phyloP scores from a whole-genome alignment of 495 filamentous ascomycete genomes.

The Amniculicola lignicola region DNA sequence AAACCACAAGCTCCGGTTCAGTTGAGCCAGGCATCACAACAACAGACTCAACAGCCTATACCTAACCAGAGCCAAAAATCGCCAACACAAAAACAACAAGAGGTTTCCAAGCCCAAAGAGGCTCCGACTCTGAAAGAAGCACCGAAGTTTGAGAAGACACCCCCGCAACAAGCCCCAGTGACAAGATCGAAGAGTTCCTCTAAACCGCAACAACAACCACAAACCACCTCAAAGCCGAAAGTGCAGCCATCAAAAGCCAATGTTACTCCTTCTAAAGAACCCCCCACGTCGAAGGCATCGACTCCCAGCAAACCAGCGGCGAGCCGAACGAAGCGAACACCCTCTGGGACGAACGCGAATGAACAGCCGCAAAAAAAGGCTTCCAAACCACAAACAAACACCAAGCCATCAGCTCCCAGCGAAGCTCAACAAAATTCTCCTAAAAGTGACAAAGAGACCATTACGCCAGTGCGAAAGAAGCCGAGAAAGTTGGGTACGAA shows the following conservation, averaged over 20 bases:
- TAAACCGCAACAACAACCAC: neutral
- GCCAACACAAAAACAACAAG: neutral
- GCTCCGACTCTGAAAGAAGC: constrained; percentile 3
- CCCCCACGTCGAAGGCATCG: too few species aligned
- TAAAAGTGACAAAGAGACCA: neutral
- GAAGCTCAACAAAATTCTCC: neutral
- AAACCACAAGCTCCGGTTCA: neutral
- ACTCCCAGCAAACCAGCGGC: too few species aligned
- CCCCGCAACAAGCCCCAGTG: neutral
- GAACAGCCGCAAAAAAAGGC: too few species aligned
- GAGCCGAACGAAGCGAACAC: too few species aligned
- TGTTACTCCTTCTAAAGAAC: neutral
- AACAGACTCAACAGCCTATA: neutral
- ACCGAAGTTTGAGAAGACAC: neutral
- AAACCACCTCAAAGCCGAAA: neutral
- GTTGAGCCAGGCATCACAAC: neutral
- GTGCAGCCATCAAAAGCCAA: neutral
- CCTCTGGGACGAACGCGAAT: too few species aligned
- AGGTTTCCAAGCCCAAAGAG: neutral
- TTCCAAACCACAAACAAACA: neutral
- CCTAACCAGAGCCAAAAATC: neutral
- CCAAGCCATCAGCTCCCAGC: neutral
- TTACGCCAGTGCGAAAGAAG: neutral
- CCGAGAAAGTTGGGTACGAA: neutral
- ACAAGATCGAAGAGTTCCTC: neutral